Base-by-base conservation (phyloP, 768 basidiomycete genomes). In the Rhizopogon sp. region DNA sequence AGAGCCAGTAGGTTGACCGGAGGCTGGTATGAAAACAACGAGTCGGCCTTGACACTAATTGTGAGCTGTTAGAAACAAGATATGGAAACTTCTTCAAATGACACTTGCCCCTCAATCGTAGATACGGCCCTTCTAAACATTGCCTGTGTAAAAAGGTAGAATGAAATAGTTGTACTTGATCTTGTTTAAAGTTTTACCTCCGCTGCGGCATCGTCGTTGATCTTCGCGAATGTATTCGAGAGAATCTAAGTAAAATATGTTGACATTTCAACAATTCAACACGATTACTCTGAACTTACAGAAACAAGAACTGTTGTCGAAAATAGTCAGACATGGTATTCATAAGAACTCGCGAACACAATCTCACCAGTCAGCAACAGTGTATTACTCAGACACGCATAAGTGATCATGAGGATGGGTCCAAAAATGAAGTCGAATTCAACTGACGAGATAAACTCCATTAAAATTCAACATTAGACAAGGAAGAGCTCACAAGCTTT, bases 71-170 rank as follows among this genome's bases (percentile, higher is more conserved):
- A 70, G 50, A 3, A 50, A 20, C 29, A 57, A 39, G 6, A 11
- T 53, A 53, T 33, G 33, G 29, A 46, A 17, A 53, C 55, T 16
- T 46, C 45, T 17, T 11, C n/a, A 11, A 16, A 45, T 25, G 43
- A 56, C 65, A 62, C 47, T 49, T 74, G 83, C 95, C 91, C 94
- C 77, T 98, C 97, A 50, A 99, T 85, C 0, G 95, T 98, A 2
- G 87, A 85, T 2, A 98, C 96, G 0, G 95, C 94, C 66, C 87
- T 87, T 46, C 96, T 79, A 68, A 96, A 98, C 93, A 97, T 93
- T 2, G 90, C 90, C 90, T 96, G 58, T 13, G 58, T 39, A 53
- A 25, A 28, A 31, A 42, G 22, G 42, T 17, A 55, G 41, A 50
- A 46, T 25, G 33, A 45, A n/a, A 7, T 35, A 29, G 11, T n/a